Evolutionary conservation across 2,329 filamentous ascomycete species (phyloP), one percentile per base, ranked within the genome.

Genomic region (Sporothrix protearum): DNA sequence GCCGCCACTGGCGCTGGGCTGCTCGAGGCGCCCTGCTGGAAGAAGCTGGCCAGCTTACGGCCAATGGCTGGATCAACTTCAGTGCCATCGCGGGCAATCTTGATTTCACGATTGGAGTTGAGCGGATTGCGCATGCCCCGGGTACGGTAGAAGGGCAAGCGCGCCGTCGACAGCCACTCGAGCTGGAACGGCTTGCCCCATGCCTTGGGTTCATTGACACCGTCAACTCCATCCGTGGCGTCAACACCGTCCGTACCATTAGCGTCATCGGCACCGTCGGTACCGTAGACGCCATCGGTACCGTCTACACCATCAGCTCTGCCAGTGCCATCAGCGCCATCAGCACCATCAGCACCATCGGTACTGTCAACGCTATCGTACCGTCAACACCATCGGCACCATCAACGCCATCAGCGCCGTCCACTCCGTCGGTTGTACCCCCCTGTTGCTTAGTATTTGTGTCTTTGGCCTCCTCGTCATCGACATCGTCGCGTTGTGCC

Each of bases 21-120:
- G 28, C 14, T 25, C 12, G 57, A n/a, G 7, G 53, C 14, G 6
- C 30, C 14, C 25, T 74, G 82, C 76, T 92, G 91, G 80, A 98
- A 97, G 77, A 97, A 86, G 59, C 89, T 89, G 74, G 96, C 85
- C 70, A 98, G 82, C 76, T 88, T 88, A 76, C 89, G 88, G 5
- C 94, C 95, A 57, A 97, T 87, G 39, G 85, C 87, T 36, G 94
- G 92, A 80, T 98, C 95, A 69, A 98, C 83, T 80, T 98, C 95
- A 0, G 95, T 98, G 1, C 95, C 95, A 77, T 98, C 95, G 76
- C 95, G 87, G 30, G 95, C 95, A 78, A 98, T 97, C 81, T 98
- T 98, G 74, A 98, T 92, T 78, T 98, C 95, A 69, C 95, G 85
- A 77, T 97, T 97, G 4, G 93, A 92, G 79, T 98, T 98, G 93